These are phyloP conservation scores for Ceratonia siliqua DNA, from an alignment of 306 rosid genomes.

Conservation along the genomic window DNA sequence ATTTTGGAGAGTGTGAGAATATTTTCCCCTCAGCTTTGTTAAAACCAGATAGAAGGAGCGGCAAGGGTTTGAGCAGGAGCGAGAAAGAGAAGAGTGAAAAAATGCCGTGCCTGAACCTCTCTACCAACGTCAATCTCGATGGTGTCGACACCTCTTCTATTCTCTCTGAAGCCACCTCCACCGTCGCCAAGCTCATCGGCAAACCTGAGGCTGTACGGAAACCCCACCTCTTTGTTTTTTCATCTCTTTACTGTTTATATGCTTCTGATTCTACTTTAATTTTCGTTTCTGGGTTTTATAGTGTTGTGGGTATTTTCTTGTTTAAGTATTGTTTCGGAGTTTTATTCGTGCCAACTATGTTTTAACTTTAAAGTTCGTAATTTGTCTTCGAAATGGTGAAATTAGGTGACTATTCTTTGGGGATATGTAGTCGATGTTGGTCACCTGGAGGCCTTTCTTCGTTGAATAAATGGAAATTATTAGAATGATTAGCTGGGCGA, in stretches of 20 bases:
- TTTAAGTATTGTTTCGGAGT: not conserved
- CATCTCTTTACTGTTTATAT: not conserved
- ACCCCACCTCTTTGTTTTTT: not conserved
- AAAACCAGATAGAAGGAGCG: no score
- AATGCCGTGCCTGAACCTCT: slow-evolving; percentile 79
- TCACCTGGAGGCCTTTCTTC: not conserved
- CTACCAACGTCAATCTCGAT: slow-evolving; percentile 59
- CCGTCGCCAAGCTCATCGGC: slow-evolving; percentile 58
- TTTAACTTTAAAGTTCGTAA: not conserved
- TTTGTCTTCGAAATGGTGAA: not conserved
- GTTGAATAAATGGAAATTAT: not conserved
- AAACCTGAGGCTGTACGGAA: slow-evolving; percentile 61
- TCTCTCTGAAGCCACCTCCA: slow-evolving; percentile 57
- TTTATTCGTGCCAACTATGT: not conserved
- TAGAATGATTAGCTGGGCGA: not conserved
- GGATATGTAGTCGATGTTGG: not conserved
- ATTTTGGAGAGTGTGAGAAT: no score
- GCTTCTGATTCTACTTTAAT: not conserved
- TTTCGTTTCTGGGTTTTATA: not conserved
- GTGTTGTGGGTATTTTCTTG: not conserved
- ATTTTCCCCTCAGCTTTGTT: no score
- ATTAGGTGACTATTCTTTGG: not conserved
- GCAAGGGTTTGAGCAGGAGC: no score
- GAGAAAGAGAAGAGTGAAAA: not conserved
- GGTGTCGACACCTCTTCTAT: slow-evolving; percentile 49